phyloP scores from a whole-genome alignment of 208 protist species.

The Acanthamoeba polyphaga region DNA sequence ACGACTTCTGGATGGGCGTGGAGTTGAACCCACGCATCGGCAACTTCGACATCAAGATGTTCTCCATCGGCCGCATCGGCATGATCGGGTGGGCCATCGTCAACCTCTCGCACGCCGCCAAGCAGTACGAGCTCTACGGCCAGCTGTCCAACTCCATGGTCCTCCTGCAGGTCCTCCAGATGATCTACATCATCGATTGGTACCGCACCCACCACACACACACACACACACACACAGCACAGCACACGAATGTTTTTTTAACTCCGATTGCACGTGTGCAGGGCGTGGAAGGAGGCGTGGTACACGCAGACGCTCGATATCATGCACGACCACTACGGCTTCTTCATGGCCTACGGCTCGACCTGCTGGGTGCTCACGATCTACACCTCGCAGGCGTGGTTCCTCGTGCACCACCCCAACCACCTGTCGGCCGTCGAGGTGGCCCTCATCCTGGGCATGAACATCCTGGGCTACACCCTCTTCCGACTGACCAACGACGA shows the following conservation, averaged over 20 bases:
- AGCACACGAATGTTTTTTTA: neutral
- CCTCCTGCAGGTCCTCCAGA: constrained; percentile 93
- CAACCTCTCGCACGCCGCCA: constrained; percentile 93
- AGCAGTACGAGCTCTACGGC: constrained; percentile 91
- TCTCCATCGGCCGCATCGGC: constrained; percentile 96
- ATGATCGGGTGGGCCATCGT: constrained; percentile 97
- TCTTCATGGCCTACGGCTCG: constrained; percentile 97
- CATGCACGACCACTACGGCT: constrained; percentile 96
- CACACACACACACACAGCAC: neutral
- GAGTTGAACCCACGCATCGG: constrained; percentile 96
- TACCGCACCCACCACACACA: constrained; percentile 80
- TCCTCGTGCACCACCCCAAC: constrained; percentile 86
- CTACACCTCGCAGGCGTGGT: constrained; percentile 96
- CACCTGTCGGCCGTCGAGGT: constrained; percentile 56
- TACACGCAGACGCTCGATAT: constrained; percentile 98
- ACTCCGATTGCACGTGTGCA: neutral
- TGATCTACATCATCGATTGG: constrained; percentile 95
- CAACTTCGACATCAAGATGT: constrained; percentile 97
- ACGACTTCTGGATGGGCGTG: constrained; percentile 97
- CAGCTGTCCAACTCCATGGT: constrained; percentile 92
- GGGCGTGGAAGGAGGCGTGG: constrained; percentile 90
- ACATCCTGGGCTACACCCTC: constrained; percentile 84
- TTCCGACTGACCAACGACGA: constrained; percentile 88
- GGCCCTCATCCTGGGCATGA: constrained; percentile 76
- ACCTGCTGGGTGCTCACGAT: constrained; percentile 96